phyloP scores from a whole-genome alignment of 2,329 filamentous ascomycete genomes.

The Aureobasidium uvarum region DNA sequence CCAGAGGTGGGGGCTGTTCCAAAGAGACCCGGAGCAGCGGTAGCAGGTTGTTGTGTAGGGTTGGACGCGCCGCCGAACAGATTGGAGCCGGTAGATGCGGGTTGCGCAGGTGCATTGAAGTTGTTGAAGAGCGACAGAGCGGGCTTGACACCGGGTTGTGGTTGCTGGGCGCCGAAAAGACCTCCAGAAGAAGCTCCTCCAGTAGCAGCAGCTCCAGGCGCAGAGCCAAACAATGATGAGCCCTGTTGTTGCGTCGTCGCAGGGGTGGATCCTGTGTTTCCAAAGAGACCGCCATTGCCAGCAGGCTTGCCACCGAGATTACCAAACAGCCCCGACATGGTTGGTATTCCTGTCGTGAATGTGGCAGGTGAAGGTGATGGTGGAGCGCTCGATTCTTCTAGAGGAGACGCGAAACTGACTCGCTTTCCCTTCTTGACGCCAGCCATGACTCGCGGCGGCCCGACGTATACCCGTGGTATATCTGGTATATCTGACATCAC shows the following conservation, averaged over 20 bases:
- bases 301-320: slow-evolving; percentile 24
- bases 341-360: background rate
- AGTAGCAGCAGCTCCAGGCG: slow-evolving; percentile 3
- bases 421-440: background rate
- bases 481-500: background rate
- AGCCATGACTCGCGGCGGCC: slow-evolving; percentile 7
- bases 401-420: background rate
- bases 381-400: background rate
- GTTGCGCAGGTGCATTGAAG: background rate
- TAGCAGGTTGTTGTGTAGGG: slow-evolving; percentile 22
- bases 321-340: slow-evolving; percentile 26
- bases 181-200: slow-evolving; percentile 5
- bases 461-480: background rate
- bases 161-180: slow-evolving; percentile 8
- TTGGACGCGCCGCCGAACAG: slow-evolving; percentile 25
- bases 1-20: background rate
- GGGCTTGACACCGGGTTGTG: background rate
- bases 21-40: slow-evolving; percentile 24
- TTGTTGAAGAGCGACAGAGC: background rate
- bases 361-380: background rate
- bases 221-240: slow-evolving; percentile 25
- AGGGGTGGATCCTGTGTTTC: slow-evolving; percentile 11
- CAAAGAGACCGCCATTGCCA: slow-evolving; percentile 17
- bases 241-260: slow-evolving; percentile 12
- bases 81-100: background rate